Evolutionary conservation across 306 rosid genomes (phyloP), one percentile per base, ranked within the genome.

Genomic region (Acacia crassicarpa): DNA sequence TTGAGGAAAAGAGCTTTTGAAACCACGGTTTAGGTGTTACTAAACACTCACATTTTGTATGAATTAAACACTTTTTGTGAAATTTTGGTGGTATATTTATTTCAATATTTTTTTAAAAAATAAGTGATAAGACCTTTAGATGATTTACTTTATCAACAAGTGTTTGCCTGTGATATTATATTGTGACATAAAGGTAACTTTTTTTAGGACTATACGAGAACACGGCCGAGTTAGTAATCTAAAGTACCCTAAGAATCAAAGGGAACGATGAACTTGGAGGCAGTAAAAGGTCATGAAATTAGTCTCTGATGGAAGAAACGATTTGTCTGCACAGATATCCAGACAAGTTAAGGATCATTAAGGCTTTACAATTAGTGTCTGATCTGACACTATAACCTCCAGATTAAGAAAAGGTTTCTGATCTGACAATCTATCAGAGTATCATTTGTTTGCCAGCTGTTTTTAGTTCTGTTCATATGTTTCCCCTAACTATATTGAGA

Each of bases 341-440:
- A 40, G 17, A 43, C 84, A 84, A 87, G 90, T 84, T 66, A 33
- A 9, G 90, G 84, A 87, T 87, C 86, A 75, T 72, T 25, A 59
- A 56, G 51, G 74, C 68, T 33, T 43, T 61, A 75, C 14, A 49
- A 51, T 48, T 12, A 27, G 74, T 81, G 81, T n/a, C 33, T 41
- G 67, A 68, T 49, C 79, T 2, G 66, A 20, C 69, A 51, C 67
- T 54, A 19, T 53, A 33, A 16, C 80, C 56, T 82, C 81, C 19
- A 66, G 61, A 56, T 82, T 76, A 87, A 82, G 88, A 46, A 87
- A 87, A 82, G 83, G 71, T 38, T 82, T 82, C 86, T 72, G 75
- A 16, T 20, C 9, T 19, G 23, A 79, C 75, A 75, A 75, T 44
- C 44, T 84, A 58, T 48, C 83, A 41, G 85, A 81, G 81, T 33